Conservation (phyloP, 2,329 filamentous ascomycete genomes). For the Nothomitra cinnamomea region DNA sequence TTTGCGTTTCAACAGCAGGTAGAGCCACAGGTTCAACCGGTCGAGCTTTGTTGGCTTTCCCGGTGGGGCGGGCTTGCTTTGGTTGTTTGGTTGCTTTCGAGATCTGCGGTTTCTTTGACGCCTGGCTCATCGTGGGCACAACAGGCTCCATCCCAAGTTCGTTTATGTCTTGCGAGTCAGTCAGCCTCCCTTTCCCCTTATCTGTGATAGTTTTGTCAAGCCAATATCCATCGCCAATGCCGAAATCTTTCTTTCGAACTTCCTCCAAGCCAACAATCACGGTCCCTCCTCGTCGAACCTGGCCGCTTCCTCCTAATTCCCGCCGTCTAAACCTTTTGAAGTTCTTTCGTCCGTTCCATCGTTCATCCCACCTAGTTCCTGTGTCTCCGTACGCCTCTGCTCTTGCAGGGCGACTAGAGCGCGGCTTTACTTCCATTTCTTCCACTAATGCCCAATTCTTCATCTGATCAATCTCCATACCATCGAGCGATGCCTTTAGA, state of each 20-base stretch:
- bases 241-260: constrained; percentile 52
- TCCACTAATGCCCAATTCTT: constrained; percentile 61
- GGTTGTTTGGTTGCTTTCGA: not conserved
- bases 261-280: constrained; percentile 58
- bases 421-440: constrained; percentile 46
- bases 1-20: not conserved
- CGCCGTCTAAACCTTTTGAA: constrained; percentile 73
- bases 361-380: constrained; percentile 59
- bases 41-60: not conserved
- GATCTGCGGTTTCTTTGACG: not conserved
- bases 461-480: constrained; percentile 54
- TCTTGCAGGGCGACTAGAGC: constrained; percentile 15
- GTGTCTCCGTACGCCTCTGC: constrained; percentile 22
- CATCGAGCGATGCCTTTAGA: constrained; percentile 38
- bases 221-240: constrained; percentile 65
- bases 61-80: not conserved
- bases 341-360: constrained; percentile 89
- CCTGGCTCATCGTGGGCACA: not conserved
- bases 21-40: not conserved
- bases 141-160: constrained; percentile 5
- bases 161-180: not conserved
- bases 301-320: constrained; percentile 27
- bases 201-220: constrained; percentile 32
- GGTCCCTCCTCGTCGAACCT: constrained; percentile 28
- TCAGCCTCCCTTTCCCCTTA: not conserved